A percentile compares a stretch with the other conserved stretches of the same genome.
Conservation (phyloP, 371 early-diverging fungal species). For the Circinella minor region DNA sequence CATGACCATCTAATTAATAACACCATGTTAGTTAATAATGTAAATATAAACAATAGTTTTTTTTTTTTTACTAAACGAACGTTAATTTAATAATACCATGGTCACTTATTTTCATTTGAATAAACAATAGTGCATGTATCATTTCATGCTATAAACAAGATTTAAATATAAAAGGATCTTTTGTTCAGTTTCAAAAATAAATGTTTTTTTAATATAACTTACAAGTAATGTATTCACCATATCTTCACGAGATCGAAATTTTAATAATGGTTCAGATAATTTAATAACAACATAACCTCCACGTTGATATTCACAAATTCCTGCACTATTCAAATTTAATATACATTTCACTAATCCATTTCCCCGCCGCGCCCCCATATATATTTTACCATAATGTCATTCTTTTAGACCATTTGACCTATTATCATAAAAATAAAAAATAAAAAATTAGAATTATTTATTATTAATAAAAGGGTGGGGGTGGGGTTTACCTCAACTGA, state of each 20-base stretch:
- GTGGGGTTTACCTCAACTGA: slow-evolving; percentile 54
- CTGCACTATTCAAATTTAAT: slow-evolving; percentile 21
- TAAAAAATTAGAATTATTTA: neutral
- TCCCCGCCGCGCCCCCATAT: no score
- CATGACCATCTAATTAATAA: slow-evolving; percentile 52
- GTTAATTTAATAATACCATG: slow-evolving; percentile 30
- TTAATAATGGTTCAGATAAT: slow-evolving; percentile 68
- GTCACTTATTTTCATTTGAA: slow-evolving; percentile 51
- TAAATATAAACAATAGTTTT: no score
- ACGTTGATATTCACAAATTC: slow-evolving; percentile 44
- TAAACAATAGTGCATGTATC: slow-evolving; percentile 68
- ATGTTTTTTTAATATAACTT: slow-evolving; percentile 6
- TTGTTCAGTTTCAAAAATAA: neutral
- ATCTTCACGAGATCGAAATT: slow-evolving; percentile 63
- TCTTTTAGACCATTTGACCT: slow-evolving; percentile 56
- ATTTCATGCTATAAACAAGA: slow-evolving; percentile 47
- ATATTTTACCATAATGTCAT: slow-evolving; percentile 61
- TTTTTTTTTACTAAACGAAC: neutral
- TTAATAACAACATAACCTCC: slow-evolving; percentile 56
- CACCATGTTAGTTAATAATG: no score
- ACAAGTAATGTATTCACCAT: slow-evolving; percentile 57
- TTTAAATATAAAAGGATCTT: neutral
- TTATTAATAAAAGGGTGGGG: no score
- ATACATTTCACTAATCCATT: no score
- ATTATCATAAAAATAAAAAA: neutral